phyloP scores from a whole-genome alignment of 2,329 filamentous ascomycete species.

The Emmonsiellopsis sp. region DNA sequence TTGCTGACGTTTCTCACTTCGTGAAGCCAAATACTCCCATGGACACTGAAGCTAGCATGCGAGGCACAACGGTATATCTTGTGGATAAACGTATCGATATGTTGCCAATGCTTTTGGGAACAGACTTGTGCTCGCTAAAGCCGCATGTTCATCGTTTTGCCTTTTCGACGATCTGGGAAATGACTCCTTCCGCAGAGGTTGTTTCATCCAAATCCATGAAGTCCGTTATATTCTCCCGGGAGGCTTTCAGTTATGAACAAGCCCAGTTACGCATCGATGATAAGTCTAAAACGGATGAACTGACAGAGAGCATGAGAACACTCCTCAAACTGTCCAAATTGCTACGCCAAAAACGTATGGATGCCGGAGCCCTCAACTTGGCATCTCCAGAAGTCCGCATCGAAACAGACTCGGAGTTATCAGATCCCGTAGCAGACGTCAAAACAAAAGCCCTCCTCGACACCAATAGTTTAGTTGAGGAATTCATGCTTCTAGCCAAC shows the following conservation, averaged over 20 bases:
- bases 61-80: slow-evolving; percentile 92
- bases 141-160: slow-evolving; percentile 93
- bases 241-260: slow-evolving; percentile 96
- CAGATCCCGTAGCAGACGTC: slow-evolving; percentile 80
- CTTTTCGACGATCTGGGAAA: slow-evolving; percentile 81
- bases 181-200: slow-evolving; percentile 75
- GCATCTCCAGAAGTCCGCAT: slow-evolving; percentile 98
- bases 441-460: slow-evolving; percentile 90
- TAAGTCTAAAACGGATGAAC: slow-evolving; percentile 70
- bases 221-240: slow-evolving; percentile 91
- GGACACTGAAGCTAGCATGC: slow-evolving; percentile 88
- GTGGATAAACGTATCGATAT: slow-evolving; percentile 99
- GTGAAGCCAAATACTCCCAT: slow-evolving; percentile 95
- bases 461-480: slow-evolving; percentile 95
- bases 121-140: slow-evolving; percentile 91
- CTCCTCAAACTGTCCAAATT: slow-evolving; percentile 85
- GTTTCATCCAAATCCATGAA: slow-evolving; percentile 85
- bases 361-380: slow-evolving; percentile 86
- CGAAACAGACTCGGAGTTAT: slow-evolving; percentile 89
- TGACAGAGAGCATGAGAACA: slow-evolving; percentile 81
- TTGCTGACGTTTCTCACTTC: slow-evolving; percentile 98
- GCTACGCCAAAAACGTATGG: slow-evolving; percentile 89
- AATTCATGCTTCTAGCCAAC: slow-evolving; percentile 99
- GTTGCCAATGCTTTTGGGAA: slow-evolving; percentile 92
- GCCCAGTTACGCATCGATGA: slow-evolving; percentile 94